Percentiles rank a stretch among this genome's conserved stretches.
These are phyloP conservation scores for Silene latifolia DNA, from an alignment of 148 eudicot species.

Conservation along the genomic window DNA sequence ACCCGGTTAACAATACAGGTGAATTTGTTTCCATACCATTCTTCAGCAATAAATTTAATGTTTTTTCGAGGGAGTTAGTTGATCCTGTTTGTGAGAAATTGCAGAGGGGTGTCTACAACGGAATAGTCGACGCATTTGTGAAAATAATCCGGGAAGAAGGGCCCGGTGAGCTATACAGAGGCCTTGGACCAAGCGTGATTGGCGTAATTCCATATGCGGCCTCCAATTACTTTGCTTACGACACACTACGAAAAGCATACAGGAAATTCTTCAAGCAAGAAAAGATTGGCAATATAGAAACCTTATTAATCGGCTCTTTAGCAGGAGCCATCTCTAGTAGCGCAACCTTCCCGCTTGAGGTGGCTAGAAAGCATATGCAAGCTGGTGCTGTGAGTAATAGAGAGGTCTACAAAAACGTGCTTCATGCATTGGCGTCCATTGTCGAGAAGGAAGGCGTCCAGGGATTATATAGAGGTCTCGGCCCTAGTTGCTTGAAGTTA, in stretches of 20 bases:
- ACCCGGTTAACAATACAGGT: constrained; percentile 97
- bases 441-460: constrained; percentile 75
- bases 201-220: constrained; percentile 86
- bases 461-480: constrained; percentile 82
- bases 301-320: constrained; percentile 82
- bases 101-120: constrained; percentile 71
- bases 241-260: constrained; percentile 68
- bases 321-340: constrained; percentile 92
- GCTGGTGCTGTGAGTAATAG: constrained; percentile 82
- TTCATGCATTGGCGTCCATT: constrained; percentile 74
- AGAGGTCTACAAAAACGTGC: constrained; percentile 66
- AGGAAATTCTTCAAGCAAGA: constrained; percentile 60
- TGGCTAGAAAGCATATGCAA: constrained; percentile 97
- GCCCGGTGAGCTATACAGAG: constrained; percentile 64
- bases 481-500: constrained; percentile 88
- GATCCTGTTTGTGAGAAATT: constrained; percentile 6
- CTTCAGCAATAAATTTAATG: background rate
- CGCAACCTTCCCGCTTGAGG: constrained; percentile 94
- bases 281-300: constrained; percentile 75
- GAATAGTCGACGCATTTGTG: constrained; percentile 64
- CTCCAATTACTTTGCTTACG: constrained; percentile 84
- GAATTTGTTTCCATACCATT: constrained; percentile 1
- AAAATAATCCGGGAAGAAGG: constrained; percentile 71
- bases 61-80: background rate
- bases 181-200: constrained; percentile 70